A percentile compares a stretch with the other conserved stretches of the same genome.
Conservation (phyloP, 2,329 filamentous ascomycete species). For the Claviceps cyperi region DNA sequence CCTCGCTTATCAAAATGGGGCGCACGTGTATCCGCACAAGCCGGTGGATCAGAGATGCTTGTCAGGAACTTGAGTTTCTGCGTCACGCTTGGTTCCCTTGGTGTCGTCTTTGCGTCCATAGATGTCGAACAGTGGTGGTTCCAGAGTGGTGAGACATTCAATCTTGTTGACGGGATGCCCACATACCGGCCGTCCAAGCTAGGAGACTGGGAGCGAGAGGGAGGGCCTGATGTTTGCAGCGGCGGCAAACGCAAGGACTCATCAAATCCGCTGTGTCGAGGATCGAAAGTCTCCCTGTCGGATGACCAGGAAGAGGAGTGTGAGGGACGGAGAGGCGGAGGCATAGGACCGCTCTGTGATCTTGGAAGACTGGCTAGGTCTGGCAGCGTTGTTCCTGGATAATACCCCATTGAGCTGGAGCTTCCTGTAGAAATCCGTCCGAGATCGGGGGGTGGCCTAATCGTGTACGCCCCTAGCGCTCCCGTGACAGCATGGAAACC, state of each 20-base stretch:
- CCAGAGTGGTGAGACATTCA: slow-evolving; percentile 8
- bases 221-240: slow-evolving; percentile 29
- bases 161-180: slow-evolving; percentile 14
- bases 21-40: slow-evolving; percentile 19
- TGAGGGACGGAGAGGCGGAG: slow-evolving; percentile 37
- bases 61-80: slow-evolving; percentile 66
- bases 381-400: slow-evolving; percentile 14
- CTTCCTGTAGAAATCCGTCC: slow-evolving; percentile 11
- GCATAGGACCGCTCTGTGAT: slow-evolving; percentile 30
- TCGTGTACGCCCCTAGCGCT: slow-evolving; percentile 5
- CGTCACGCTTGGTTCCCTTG: slow-evolving; percentile 46
- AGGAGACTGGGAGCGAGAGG: slow-evolving; percentile 14
- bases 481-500: slow-evolving; percentile 17
- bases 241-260: slow-evolving; percentile 40
- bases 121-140: neutral
- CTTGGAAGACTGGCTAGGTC: slow-evolving; percentile 17
- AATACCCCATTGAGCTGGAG: slow-evolving; percentile 9
- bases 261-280: slow-evolving; percentile 35
- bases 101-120: slow-evolving; percentile 20
- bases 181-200: slow-evolving; percentile 14
- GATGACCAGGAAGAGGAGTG: slow-evolving; percentile 13
- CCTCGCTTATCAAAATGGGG: slow-evolving; percentile 42
- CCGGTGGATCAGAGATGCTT: slow-evolving; percentile 58
- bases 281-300: slow-evolving; percentile 16
- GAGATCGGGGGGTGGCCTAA: slow-evolving; percentile 6